Evolutionary conservation across 2,329 filamentous ascomycete genomes (phyloP).

Genomic region (Paecilomyces dactylethromorphus): DNA sequence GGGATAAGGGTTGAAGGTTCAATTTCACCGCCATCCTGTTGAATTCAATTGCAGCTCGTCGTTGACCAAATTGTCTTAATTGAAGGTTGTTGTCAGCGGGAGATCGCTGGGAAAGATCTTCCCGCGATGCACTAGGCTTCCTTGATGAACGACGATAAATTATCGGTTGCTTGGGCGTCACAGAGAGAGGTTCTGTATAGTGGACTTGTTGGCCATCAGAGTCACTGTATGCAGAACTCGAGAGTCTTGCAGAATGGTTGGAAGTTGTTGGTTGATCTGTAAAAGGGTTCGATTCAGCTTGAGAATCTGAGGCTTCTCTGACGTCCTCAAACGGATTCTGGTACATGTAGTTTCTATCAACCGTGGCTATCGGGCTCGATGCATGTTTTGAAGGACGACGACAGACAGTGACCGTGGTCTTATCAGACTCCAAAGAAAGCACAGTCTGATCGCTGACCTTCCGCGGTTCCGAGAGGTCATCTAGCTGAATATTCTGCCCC

Average conservation of each 20-base stretch:
- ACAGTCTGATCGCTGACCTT: conserved; percentile 26
- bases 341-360: conserved; percentile 7
- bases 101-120: conserved; percentile 14
- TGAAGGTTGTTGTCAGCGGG: conserved; percentile 14
- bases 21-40: conserved; percentile 21
- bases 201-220: neutral
- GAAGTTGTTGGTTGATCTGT: conserved; percentile 3
- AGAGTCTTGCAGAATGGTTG: conserved; percentile 5
- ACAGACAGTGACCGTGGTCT: conserved; percentile 25
- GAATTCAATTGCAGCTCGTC: conserved; percentile 20
- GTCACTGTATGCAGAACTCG: conserved; percentile 11
- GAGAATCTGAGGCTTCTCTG: conserved; percentile 5
- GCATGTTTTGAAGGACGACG: conserved; percentile 24
- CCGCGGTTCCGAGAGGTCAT: conserved; percentile 12
- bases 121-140: conserved; percentile 13
- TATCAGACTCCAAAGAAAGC: conserved; percentile 24
- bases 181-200: conserved; percentile 1
- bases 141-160: conserved; percentile 4
- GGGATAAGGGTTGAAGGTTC: conserved; percentile 13
- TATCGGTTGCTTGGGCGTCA: conserved; percentile 7
- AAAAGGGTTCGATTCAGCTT: conserved; percentile 8
- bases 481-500: conserved; percentile 1
- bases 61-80: conserved; percentile 16
- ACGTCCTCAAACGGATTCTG: conserved; percentile 12
- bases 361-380: conserved; percentile 14